Evolutionary conservation across 352 stramenopile genomes (phyloP).

Genomic region (Pythium brassicae): DNA sequence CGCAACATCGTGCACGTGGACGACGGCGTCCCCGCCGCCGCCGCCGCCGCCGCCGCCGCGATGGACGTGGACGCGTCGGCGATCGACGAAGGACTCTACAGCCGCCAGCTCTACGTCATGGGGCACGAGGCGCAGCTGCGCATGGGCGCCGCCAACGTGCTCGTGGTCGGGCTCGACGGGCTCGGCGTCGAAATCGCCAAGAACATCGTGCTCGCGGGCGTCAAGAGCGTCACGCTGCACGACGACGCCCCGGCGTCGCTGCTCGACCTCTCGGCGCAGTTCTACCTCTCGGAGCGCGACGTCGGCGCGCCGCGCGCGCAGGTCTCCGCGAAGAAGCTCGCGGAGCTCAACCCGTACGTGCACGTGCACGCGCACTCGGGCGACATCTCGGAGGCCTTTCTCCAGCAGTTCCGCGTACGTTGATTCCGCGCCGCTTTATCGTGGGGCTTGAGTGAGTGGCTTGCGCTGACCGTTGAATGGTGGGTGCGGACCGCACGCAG

Average conservation of each 20-base stretch:
- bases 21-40: constrained; percentile 22
- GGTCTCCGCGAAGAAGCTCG: constrained; percentile 85
- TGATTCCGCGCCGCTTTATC: too few relatives aligned
- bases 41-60: constrained; percentile 6
- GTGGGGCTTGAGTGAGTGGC: too few relatives aligned
- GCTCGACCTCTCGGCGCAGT: constrained; percentile 93
- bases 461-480: too few relatives aligned
- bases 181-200: constrained; percentile 97
- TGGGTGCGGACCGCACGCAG: too few relatives aligned
- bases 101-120: constrained; percentile 99
- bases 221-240: constrained; percentile 94
- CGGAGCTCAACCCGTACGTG: constrained; percentile 98
- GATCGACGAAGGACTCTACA: constrained; percentile 88
- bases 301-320: constrained; percentile 85
- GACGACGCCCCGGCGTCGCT: constrained; percentile 84
- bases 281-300: constrained; percentile 92
- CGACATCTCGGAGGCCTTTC: constrained; percentile 63
- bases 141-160: constrained; percentile 94
- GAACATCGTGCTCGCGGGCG: constrained; percentile 97
- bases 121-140: constrained; percentile 97
- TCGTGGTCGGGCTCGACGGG: constrained; percentile 94
- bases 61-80: constrained; percentile 62
- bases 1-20: constrained; percentile 66
- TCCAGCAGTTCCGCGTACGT: constrained; percentile 70
- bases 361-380: constrained; percentile 62